These are phyloP conservation scores for Funneliformis caledonium DNA, from an alignment of 371 early-diverging fungal genomes.

Conservation along the genomic window DNA sequence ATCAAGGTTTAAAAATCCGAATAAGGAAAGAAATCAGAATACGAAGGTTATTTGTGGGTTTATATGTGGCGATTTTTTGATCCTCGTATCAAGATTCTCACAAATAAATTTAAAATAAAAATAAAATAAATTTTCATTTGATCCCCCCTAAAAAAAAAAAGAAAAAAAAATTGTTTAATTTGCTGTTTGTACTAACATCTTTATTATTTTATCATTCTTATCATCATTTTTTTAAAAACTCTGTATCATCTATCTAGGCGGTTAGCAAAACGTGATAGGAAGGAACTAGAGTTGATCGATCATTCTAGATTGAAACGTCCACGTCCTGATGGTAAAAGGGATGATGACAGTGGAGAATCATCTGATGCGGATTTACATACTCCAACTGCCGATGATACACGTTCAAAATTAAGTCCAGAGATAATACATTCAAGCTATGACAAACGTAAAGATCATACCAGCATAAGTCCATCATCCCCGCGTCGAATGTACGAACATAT, in stretches of 20 bases:
- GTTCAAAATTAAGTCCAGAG: constrained; percentile 20
- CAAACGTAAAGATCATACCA: constrained; percentile 18
- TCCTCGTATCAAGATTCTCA: not conserved
- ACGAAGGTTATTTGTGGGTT: constrained; percentile 35
- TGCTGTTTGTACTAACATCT: not conserved
- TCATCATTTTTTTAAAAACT: not conserved
- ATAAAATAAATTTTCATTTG: not conserved
- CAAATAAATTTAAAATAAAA: no score
- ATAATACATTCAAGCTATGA: not conserved
- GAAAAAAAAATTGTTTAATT: not conserved
- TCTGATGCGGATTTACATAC: constrained; percentile 18
- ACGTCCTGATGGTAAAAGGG: constrained; percentile 21
- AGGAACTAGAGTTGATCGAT: constrained; percentile 30
- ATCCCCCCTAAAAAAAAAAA: not conserved
- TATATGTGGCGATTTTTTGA: not conserved
- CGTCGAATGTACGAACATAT: constrained; percentile 25
- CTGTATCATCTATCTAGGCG: constrained; percentile 1
- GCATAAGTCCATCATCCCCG: constrained; percentile 13
- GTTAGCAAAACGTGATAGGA: constrained; percentile 19
- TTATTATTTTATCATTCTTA: not conserved
- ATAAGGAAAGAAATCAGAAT: constrained; percentile 74
- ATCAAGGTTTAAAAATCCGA: constrained; percentile 94
- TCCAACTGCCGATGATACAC: not conserved
- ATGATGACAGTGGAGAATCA: not conserved
- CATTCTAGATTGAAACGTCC: constrained; percentile 7